Percentiles rank a stretch among this genome's conserved stretches.
Conservation (phyloP, 441 rosid genomes). For the Theobroma grandiflorum region DNA sequence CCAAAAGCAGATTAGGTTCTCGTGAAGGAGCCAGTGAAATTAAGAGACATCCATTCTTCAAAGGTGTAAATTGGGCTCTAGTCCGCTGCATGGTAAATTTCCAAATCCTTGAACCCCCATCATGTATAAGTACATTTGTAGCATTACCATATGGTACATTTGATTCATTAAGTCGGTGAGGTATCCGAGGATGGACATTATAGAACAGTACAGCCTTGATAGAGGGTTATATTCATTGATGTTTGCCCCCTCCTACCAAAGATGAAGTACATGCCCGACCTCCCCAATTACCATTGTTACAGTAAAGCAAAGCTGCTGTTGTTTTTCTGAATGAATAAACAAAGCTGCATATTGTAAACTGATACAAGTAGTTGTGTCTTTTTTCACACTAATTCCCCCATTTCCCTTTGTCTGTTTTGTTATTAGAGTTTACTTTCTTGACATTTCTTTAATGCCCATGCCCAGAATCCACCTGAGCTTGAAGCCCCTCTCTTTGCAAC, state of each 20-base stretch:
- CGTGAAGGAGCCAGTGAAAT: constrained; percentile 82
- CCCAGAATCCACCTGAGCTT: constrained; percentile 82
- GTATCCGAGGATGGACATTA: too few relatives aligned
- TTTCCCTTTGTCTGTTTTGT: neutral
- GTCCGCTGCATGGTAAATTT: constrained; percentile 80
- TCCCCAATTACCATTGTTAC: too few relatives aligned
- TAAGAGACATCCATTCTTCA: constrained; percentile 85
- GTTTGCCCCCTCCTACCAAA: too few relatives aligned
- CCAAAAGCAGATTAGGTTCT: constrained; percentile 84
- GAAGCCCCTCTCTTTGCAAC: constrained; percentile 59
- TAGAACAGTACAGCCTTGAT: too few relatives aligned
- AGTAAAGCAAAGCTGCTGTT: too few relatives aligned
- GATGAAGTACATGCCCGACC: too few relatives aligned
- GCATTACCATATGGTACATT: neutral
- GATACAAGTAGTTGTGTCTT: too few relatives aligned
- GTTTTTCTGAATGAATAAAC: too few relatives aligned
- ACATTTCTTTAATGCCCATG: neutral
- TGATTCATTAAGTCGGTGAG: neutral
- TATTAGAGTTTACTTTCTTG: too few relatives aligned
- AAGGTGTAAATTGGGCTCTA: constrained; percentile 85
- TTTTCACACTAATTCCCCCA: neutral
- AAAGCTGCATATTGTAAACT: neutral
- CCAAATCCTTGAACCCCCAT: neutral
- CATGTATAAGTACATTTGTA: neutral
- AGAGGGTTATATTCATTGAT: too few relatives aligned